Base-by-base conservation (phyloP, 164 flowering plant genomes). In the Piper longum region DNA sequence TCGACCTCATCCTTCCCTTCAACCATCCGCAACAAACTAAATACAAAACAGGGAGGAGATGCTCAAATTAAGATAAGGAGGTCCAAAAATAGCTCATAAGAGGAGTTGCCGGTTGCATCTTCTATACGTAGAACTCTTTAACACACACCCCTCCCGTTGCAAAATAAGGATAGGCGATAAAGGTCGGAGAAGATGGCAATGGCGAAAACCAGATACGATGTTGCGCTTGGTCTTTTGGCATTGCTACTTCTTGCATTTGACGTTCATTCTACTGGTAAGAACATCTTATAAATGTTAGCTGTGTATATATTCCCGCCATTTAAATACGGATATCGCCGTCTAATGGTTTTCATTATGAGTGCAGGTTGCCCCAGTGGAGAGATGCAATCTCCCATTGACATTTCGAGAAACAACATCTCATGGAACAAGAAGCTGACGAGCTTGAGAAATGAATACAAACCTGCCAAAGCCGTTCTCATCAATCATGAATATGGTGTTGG, bases 381-480 rank as follows among this genome's bases (percentile, higher is more conserved):
- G 61, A 9, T 6, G 7, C 92, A 86, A 68, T 82, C 88, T 54
- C 92, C 92, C 0, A 64, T 86, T 9, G 57, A 84, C 71, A 80
- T 86, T 42, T 43, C 41, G n/a, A 76, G 64, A 56, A 36, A 62
- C 7, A 2, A 69, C 2, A 58, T 63, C 39, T 61, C 66, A 4
- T 1, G 2, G 7, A 73, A 72, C 66, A 69, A 54, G 0, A 67
- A 45, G 0, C 70, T 82, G 64, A 43, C 65, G 43, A 70, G 82
- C 40, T 63, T 86, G 5, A 19, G 4, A 59, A 73, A 83, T 58
- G 19, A 71, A 14, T 86, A 86, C 74, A 6, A 59, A 2, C 62
- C 75, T 61, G 70, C 71, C 5, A 82, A 86, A 55, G 83, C 85
- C 63, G 75, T 84, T 4, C 67, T 86, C 42, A 48, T 78, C n/a